Evolutionary conservation across 805 yeast genomes (phyloP).

Genomic region (Metahyphopichia silvanorum): DNA sequence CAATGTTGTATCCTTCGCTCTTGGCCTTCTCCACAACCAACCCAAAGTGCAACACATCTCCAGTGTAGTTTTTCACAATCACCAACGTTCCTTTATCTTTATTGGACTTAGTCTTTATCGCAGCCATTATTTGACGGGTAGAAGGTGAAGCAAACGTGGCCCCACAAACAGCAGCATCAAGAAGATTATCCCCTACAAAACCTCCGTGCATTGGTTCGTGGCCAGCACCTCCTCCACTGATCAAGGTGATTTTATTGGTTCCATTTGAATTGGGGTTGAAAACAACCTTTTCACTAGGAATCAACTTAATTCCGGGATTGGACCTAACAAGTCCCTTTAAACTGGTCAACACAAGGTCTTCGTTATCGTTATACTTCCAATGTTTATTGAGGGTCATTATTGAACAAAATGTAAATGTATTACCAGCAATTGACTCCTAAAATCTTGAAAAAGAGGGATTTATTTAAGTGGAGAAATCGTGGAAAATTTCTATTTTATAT

Average conservation of each 20-base stretch:
- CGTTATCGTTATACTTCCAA: conserved; percentile 44
- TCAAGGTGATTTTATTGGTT: conserved; percentile 58
- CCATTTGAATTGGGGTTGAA: conserved; percentile 38
- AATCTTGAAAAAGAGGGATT: conserved; percentile 5
- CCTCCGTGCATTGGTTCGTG: conserved; percentile 96
- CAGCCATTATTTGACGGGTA: conserved; percentile 80
- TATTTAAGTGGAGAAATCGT: neutral
- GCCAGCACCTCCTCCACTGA: conserved; percentile 95
- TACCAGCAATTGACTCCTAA: neutral
- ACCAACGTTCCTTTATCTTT: conserved; percentile 64
- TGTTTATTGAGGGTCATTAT: conserved; percentile 37
- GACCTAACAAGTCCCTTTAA: conserved; percentile 51
- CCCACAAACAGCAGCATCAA: conserved; percentile 89
- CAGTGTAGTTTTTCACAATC: conserved; percentile 90
- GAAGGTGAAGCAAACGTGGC: conserved; percentile 92
- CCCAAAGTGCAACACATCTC: conserved; percentile 91
- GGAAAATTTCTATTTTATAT: too few relatives aligned
- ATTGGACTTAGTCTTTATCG: conserved; percentile 55
- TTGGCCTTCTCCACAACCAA: conserved; percentile 86
- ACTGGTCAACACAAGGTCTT: conserved; percentile 46
- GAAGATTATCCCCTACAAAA: conserved; percentile 76
- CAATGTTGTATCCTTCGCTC: conserved; percentile 68
- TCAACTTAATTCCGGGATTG: conserved; percentile 52
- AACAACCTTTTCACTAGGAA: conserved; percentile 57
- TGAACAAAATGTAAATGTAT: neutral